Percentiles rank a stretch among this genome's conserved stretches.
phyloP scores from a whole-genome alignment of 371 early-diverging fungal genomes.

The Mortierella sp. region DNA sequence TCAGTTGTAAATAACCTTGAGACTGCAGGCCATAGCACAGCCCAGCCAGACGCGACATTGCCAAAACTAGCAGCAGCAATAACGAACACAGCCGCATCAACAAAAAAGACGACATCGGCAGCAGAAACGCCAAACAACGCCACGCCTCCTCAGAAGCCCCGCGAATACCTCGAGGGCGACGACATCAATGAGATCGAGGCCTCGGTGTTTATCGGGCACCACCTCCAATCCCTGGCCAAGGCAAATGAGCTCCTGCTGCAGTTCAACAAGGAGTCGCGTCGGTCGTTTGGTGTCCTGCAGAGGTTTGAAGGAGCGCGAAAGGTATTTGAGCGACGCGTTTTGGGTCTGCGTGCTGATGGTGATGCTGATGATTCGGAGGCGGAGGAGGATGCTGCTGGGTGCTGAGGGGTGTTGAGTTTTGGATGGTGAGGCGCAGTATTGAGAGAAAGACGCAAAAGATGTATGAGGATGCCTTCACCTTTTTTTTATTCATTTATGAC shows the following conservation, averaged over 20 bases:
- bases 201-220: not conserved
- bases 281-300: not conserved
- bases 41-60: not conserved
- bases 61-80: not conserved
- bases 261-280: constrained; percentile 6
- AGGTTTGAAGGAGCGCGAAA: not conserved
- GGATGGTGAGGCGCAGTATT: too few relatives aligned
- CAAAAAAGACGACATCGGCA: not conserved
- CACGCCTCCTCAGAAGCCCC: not conserved
- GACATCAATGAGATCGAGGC: constrained; percentile 12
- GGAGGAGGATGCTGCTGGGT: too few relatives aligned
- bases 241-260: constrained; percentile 3
- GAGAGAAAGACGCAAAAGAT: too few relatives aligned
- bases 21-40: not conserved
- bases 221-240: not conserved
- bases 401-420: too few relatives aligned
- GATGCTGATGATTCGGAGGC: not conserved
- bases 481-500: too few relatives aligned
- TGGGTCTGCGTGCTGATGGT: not conserved
- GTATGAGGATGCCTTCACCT: too few relatives aligned
- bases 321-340: not conserved
- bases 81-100: not conserved
- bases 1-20: not conserved
- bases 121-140: not conserved
- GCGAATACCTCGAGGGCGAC: not conserved